Percentiles rank a stretch among this genome's conserved stretches.
Conservation (phyloP, 345 rosid genomes). For the Linum lewisii region DNA sequence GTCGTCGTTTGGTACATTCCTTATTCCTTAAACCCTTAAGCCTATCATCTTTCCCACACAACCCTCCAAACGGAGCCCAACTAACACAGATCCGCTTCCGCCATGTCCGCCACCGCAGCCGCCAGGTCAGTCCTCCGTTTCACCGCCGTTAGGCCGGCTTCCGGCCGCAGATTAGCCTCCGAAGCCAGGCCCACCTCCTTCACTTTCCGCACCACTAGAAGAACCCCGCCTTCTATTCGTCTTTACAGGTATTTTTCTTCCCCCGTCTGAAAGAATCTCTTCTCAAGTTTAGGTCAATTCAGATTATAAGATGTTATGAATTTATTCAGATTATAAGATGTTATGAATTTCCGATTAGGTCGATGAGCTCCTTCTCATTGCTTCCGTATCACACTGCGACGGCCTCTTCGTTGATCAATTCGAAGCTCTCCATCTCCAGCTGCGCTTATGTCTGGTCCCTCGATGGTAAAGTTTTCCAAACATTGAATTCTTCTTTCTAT, state of each 20-base stretch:
- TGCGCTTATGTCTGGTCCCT: constrained; percentile 43
- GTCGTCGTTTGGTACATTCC: too few relatives aligned
- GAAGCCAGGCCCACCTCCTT: constrained; percentile 25
- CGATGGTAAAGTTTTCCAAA: constrained; percentile 43
- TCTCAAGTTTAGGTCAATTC: neutral
- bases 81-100: too few relatives aligned
- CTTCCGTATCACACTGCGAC: constrained; percentile 81
- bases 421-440: too few relatives aligned
- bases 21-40: too few relatives aligned
- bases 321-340: neutral
- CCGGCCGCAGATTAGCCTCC: constrained; percentile 24
- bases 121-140: constrained; percentile 57
- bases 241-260: constrained; percentile 57
- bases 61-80: too few relatives aligned
- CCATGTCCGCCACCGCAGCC: constrained; percentile 53
- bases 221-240: constrained; percentile 38
- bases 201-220: constrained; percentile 36
- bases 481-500: too few relatives aligned
- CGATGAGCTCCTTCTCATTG: constrained; percentile 74
- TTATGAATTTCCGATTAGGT: constrained; percentile 25
- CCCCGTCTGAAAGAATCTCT: neutral
- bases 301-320: neutral
- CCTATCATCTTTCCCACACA: too few relatives aligned
- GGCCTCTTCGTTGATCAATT: constrained; percentile 76
- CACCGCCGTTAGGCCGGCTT: constrained; percentile 20